Conservation (phyloP, 352 stramenopile genomes). For the Globisporangium nodosum region DNA sequence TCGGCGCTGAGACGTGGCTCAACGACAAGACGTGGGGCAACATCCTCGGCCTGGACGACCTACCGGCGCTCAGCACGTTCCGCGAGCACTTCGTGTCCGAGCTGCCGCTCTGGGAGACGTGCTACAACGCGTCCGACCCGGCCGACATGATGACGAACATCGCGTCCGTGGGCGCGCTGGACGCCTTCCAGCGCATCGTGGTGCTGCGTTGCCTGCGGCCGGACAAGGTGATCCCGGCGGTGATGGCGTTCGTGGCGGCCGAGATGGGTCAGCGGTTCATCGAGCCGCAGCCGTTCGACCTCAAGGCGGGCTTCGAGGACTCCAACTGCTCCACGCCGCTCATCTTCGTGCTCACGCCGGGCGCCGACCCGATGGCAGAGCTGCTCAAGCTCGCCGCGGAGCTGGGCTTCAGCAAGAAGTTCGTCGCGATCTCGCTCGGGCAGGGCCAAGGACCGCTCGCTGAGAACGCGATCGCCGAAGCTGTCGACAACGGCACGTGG, state of each 20-base stretch:
- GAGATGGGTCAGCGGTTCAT: constrained; percentile 91
- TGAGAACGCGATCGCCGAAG: constrained; percentile 90
- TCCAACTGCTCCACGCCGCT: constrained; percentile 92
- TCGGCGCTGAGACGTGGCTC: constrained; percentile 57
- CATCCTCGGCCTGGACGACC: constrained; percentile 63
- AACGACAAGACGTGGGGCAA: constrained; percentile 90
- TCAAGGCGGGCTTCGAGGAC: constrained; percentile 90
- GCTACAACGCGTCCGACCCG: constrained; percentile 87
- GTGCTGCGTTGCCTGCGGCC: constrained; percentile 89
- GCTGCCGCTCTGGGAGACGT: constrained; percentile 48
- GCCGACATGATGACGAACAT: constrained; percentile 57
- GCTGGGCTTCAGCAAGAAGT: constrained; percentile 89
- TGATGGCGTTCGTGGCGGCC: constrained; percentile 88
- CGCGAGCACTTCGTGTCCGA: constrained; percentile 49
- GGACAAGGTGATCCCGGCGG: constrained; percentile 89
- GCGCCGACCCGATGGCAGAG: constrained; percentile 93
- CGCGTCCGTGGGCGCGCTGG: constrained; percentile 47
- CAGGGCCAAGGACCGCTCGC: constrained; percentile 92
- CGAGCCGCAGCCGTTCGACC: constrained; percentile 91
- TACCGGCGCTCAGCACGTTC: constrained; percentile 49
- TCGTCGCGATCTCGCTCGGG: constrained; percentile 91
- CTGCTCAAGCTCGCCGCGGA: constrained; percentile 90
- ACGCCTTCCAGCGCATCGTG: constrained; percentile 88
- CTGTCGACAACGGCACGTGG: constrained; percentile 91
- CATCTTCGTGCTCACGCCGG: constrained; percentile 94